Base-by-base conservation (phyloP, 192 early-diverging fungal species). In the Diversispora eburnea region DNA sequence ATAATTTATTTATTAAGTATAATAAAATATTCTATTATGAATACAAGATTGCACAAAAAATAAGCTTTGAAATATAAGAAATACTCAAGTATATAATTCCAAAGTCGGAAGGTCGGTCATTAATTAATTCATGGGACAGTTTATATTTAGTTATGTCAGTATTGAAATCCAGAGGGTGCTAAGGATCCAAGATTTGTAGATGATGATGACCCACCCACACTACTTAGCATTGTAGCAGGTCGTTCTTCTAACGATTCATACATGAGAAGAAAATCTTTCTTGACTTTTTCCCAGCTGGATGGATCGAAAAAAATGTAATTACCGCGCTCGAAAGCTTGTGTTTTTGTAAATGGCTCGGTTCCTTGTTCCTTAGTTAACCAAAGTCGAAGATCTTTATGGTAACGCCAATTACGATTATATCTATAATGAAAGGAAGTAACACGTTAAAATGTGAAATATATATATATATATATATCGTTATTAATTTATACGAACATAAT, bases 261-360 rank as follows among this genome's bases (percentile, higher is more conserved):
- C 59, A 90, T 78, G 2, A 98, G 80, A 72, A 94, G 83, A 79
- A 87, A 93, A 57, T 99, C 96, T 82, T 93, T 91, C 77, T 93
- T 93, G 57, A 95, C 89, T 74, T 89, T 90, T 72, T 91, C 87
- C 95, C 95, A 99, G 49, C 84, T 86, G 20, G 80, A 86, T 15
- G 95, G 94, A 75, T 98, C 98, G 79, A 98, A 99, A 74, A 98
- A 95, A 47, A 94, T 82, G 79, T 92, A 99, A 12, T 88, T 82
- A 48, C 95, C 94, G 48, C 92, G 84, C 79, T 98, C 98, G 59
- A 87, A 92, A 4, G 78, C 82, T 77, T 82, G 84, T 4, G 88
- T 87, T 77, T 86, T 88, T 48, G 75, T 70, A 8, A 80, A 66
- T 43, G 85, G 85, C 72, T 85, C 81, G n/a, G 81, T 82, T 46